Evolutionary conservation across 208 protist species (phyloP).

Genomic region (Acanthamoeba sp.): DNA sequence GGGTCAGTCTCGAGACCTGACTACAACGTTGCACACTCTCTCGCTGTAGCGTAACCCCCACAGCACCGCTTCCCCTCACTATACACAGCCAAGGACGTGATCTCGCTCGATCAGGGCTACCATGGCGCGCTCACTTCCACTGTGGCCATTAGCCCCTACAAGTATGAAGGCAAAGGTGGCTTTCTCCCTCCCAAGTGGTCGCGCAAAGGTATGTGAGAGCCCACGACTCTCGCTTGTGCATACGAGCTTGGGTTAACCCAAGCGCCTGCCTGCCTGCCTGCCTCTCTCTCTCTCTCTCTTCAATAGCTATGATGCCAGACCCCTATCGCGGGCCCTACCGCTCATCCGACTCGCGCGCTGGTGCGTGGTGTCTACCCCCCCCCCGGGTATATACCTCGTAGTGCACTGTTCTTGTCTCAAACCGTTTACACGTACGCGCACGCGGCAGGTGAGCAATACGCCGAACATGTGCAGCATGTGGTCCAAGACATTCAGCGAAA

Average conservation of each 20-base stretch:
- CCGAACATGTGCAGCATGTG: neutral
- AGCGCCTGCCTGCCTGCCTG: no score
- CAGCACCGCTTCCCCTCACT: no score
- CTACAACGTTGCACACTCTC: neutral
- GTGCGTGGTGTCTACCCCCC: neutral
- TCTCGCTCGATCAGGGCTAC: conserved; percentile 58
- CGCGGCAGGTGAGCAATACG: conserved; percentile 54
- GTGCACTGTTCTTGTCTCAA: neutral
- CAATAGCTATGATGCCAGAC: conserved; percentile 31
- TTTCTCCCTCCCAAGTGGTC: conserved; percentile 35
- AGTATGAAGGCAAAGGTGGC: conserved; percentile 58
- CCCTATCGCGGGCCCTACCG: conserved; percentile 7
- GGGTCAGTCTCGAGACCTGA: neutral
- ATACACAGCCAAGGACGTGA: conserved; percentile 32
- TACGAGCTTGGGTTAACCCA: no score
- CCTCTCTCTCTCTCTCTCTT: no score
- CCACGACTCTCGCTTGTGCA: no score
- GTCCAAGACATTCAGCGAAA: neutral
- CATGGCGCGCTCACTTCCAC: conserved; percentile 27
- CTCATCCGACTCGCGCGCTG: neutral
- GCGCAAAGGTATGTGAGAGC: conserved; percentile 70
- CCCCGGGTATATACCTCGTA: no score
- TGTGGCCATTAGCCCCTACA: conserved; percentile 62
- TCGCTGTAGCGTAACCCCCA: no score
- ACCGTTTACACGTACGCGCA: no score